A percentile compares a stretch with the other conserved stretches of the same genome.
Evolutionary conservation across 108 stramenopile genomes (phyloP).

Genomic region (Aurantiochytrium sp.): DNA sequence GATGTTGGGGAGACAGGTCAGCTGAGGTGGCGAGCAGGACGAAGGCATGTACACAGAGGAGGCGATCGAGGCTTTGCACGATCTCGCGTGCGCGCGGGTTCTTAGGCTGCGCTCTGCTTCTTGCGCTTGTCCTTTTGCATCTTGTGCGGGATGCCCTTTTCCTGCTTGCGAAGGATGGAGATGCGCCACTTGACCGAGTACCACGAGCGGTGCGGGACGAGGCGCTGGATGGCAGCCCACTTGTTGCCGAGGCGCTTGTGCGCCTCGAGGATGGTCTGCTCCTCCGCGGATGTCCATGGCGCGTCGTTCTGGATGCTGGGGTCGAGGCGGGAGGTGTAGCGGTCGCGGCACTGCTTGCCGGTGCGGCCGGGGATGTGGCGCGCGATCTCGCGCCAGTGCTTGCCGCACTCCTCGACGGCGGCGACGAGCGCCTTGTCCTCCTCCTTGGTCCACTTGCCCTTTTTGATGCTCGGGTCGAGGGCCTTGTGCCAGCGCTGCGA

Average conservation of each 20-base stretch:
- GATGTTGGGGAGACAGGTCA: no score
- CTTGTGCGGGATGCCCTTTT: neutral
- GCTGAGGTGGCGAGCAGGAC: no score
- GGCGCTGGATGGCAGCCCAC: slow-evolving; percentile 17
- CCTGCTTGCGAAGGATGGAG: neutral
- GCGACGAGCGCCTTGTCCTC: neutral
- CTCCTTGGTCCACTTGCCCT: slow-evolving; percentile 37
- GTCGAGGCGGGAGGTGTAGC: slow-evolving; percentile 23
- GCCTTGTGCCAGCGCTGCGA: slow-evolving; percentile 46
- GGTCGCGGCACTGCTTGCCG: slow-evolving; percentile 26
- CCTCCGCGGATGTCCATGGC: neutral
- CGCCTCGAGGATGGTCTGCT: slow-evolving; percentile 25
- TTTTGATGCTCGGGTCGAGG: slow-evolving; percentile 43
- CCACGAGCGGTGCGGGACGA: neutral
- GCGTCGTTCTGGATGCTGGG: neutral
- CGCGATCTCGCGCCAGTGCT: neutral
- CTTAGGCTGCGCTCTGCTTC: no score
- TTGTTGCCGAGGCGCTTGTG: slow-evolving; percentile 1
- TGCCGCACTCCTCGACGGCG: slow-evolving; percentile 14
- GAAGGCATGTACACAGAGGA: no score
- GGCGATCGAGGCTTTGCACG: no score
- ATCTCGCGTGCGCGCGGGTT: no score
- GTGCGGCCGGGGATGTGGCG: slow-evolving; percentile 10
- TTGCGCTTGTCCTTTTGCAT: no score
- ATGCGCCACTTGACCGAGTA: slow-evolving; percentile 26